Evolutionary conservation across 2,329 filamentous ascomycete species (phyloP), one percentile per base, ranked within the genome.

Genomic region (Incumbomyces lentus): DNA sequence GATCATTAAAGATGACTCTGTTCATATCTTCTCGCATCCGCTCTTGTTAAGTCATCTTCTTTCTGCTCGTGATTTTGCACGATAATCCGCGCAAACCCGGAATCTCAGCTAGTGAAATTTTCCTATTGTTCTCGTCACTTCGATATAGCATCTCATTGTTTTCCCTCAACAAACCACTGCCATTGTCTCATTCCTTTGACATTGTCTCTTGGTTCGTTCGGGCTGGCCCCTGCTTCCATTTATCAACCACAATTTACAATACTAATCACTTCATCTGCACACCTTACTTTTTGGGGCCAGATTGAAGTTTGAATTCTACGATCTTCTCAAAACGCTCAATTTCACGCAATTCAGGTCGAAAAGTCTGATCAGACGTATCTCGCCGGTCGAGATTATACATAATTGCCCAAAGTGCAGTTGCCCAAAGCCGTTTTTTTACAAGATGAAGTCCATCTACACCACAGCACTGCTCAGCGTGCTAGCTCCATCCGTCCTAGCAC

Each of bases 401-500:
- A 14, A 33, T 8, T 26, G 4, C 8, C 22, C 22, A 8, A 26
- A 26, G 4, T 26, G 22, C 22, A 5, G 5, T 26, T 26, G 22
- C 22, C 4, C 4, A 26, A 26, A 8, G 2, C 12, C 11, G 4
- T 4, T 17, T 48, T 34, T 29, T 46, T 22, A 39, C 30, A 26
- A 46, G n/a, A 40, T 45, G 42, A 36, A 38, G 22, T 45, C 18
- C 22, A 36, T 34, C 22, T 36, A 44, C 42, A 49, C 38, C 34
- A 40, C 22, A 17, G 44, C 34, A 12, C 14, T 56, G 22, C 44
- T 67, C 34, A 50, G 57, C 38, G 48, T 61, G 30, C 51, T 67
- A 17, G 40, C 52, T 19, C 49, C 61, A 6, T 52, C 60, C 22
- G 54, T 59, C 17, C 49, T 52, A 22, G 81, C 78, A 31, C 90